Base-by-base conservation (phyloP, 306 rosid species). In the Arachis hypogaea region DNA sequence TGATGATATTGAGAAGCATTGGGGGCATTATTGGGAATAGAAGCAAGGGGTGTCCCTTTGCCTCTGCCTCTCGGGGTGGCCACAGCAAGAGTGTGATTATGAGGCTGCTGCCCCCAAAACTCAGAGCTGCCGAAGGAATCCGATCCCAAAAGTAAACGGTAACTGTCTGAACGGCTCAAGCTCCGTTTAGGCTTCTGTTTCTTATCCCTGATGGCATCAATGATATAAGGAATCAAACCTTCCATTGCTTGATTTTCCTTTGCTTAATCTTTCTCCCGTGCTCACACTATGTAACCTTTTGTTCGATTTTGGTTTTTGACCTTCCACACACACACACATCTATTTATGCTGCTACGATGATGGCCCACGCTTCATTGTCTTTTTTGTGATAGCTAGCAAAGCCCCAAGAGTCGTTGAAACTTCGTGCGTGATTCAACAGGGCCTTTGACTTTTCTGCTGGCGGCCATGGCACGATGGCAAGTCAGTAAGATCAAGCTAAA, bases 201-300 rank as follows among this genome's bases (percentile, higher is more conserved):
- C 82, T 71, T 89, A 3, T 52, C 58, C 58, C 58, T 52, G 29
- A 89, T 42, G 9, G 76, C 92, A 47, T 83, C 88, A 69, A 86
- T n/a, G 7, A 89, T 78, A 80, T 71, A 89, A 4, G 95, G 95
- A 83, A 89, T 89, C 38, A 89, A 80, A 4, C 95, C 95, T 50
- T 89, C 95, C 95, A 89, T 88, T 29, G 4, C 9, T 44, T 63
- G 40, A 8, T 16, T 5, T 2, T 16, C 12, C 28, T 10, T 18
- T 57, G 42, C 5, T 9, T 11, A n/a, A 22, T 30, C 7, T 33
- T 11, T 59, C 65, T 59, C 43, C 11, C 64, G 33, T 43, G 7
- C 28, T 55, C 18, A 7, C 51, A 22, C 28, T 22, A 22, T 22
- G 1, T 22, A 22, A 22, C 28, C 28, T 22, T 22, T 22, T 3